A percentile compares a stretch with the other conserved stretches of the same genome.
Conservation (phyloP, 2,329 filamentous ascomycete genomes). For the Monilinia polystroma region DNA sequence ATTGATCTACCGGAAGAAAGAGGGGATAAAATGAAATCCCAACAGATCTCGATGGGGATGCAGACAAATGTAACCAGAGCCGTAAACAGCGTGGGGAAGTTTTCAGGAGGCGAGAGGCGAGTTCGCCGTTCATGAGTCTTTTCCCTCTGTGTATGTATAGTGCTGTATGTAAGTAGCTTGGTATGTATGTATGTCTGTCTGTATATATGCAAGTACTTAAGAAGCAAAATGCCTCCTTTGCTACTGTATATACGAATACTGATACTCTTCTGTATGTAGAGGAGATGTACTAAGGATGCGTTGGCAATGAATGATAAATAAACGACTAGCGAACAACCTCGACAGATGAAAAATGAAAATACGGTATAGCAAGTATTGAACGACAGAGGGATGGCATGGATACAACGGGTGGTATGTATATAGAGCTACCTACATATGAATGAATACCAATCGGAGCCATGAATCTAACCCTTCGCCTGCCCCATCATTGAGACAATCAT, state of each 20-base stretch:
- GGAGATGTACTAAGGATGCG: not conserved
- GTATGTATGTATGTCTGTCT: not conserved
- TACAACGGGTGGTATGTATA: not conserved
- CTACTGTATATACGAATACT: not conserved
- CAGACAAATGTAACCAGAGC: constrained; percentile 11
- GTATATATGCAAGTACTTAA: not conserved
- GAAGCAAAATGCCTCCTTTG: not conserved
- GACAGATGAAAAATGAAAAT: not conserved
- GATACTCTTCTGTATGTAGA: not conserved
- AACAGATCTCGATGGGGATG: constrained; percentile 20
- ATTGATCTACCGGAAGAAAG: constrained; percentile 4
- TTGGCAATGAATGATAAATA: constrained; percentile 8
- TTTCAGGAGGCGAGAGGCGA: not conserved
- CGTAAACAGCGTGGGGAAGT: constrained; percentile 4
- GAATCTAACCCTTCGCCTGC: not conserved
- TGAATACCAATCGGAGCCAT: not conserved
- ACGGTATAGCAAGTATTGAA: not conserved
- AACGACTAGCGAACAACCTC: not conserved
- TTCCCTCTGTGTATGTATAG: too few relatives aligned
- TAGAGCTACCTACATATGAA: not conserved
- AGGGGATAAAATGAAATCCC: constrained; percentile 11
- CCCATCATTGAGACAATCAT: not conserved
- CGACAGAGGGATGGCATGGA: not conserved
- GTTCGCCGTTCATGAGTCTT: not conserved
- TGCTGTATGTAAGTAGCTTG: too few relatives aligned